Evolutionary conservation across 2,329 filamentous ascomycete species (phyloP), one percentile per base, ranked within the genome.

Genomic region (Paraphoma sp.): DNA sequence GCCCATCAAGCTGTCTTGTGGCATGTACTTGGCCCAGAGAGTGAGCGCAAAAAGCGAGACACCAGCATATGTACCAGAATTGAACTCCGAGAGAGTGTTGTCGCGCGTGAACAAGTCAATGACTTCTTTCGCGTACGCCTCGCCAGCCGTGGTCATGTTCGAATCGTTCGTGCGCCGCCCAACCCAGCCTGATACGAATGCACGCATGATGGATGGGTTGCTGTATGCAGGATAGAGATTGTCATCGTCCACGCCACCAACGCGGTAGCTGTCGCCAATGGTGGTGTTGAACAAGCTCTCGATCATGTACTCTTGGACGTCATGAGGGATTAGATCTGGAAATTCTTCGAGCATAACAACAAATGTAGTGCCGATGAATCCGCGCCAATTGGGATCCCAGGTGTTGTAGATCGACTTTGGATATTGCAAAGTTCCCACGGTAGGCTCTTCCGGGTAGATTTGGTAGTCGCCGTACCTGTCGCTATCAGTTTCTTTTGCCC

Each of bases 351-450:
- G 76, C 28, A 82, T 82, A 41, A 88, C 75, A 28, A 88, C 81
- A 12, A 88, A 79, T 0, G 84, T 81, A 0, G 84, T 87, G 11
- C 85, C 84, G 33, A 88, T 79, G 54, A 89, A 88, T 0, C 86
- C 86, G 48, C 86, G 78, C 86, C 86, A 88, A 58, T 89, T 88
- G 1, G 86, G 85, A 61, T 88, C 86, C 83, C 84, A 88, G 0
- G 82, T 81, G 53, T 81, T 79, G 65, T 87, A 86, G 33, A 85
- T 84, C 4, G 71, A 66, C 0, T 79, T 70, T 1, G 79, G 78
- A 59, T 88, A 88, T 14, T 76, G 71, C 1, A 73, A 51, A 2
- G 79, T 82, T 16, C 85, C 85, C 4, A 88, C 82, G 2, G 80
- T 80, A 0, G 86, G 86, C 68, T 88, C 82, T 61, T 88, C 84